Evolutionary conservation across 345 rosid genomes (phyloP).

Genomic region (Linum trigynum): DNA sequence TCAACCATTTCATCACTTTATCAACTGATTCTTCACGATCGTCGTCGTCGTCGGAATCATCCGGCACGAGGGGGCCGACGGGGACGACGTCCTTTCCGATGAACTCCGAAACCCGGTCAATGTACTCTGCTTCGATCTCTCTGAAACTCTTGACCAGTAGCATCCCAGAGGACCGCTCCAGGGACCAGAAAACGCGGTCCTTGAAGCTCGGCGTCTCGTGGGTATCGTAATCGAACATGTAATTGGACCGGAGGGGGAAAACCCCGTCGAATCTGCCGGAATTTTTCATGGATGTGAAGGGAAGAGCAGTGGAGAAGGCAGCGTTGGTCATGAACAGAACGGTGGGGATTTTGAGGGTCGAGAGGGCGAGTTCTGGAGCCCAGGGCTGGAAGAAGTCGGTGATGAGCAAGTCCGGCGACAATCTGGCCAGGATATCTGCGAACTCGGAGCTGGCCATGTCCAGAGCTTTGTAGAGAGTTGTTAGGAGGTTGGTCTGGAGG

Average conservation of each 20-base stretch:
- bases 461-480: conserved; percentile 24
- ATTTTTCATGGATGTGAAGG: not conserved
- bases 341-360: conserved; percentile 19
- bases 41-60: not conserved
- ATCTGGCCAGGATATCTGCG: conserved; percentile 7
- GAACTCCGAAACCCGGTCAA: not conserved
- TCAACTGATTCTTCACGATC: not conserved
- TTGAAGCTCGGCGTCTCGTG: not conserved
- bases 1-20: not conserved
- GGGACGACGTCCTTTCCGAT: not conserved
- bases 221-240: not conserved
- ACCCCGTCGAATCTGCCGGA: not conserved
- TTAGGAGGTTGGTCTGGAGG: conserved; percentile 26
- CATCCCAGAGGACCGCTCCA: not conserved
- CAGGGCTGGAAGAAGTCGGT: conserved; percentile 12
- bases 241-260: not conserved
- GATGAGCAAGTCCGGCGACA: conserved; percentile 17
- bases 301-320: not conserved
- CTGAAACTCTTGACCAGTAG: not conserved
- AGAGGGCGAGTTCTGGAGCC: conserved; percentile 4
- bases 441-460: conserved; percentile 23
- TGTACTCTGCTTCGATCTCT: not conserved
- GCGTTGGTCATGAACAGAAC: conserved; percentile 5
- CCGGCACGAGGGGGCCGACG: not conserved
- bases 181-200: not conserved